phyloP scores from a whole-genome alignment of 257 asterid species.

The Misopates orontium region DNA sequence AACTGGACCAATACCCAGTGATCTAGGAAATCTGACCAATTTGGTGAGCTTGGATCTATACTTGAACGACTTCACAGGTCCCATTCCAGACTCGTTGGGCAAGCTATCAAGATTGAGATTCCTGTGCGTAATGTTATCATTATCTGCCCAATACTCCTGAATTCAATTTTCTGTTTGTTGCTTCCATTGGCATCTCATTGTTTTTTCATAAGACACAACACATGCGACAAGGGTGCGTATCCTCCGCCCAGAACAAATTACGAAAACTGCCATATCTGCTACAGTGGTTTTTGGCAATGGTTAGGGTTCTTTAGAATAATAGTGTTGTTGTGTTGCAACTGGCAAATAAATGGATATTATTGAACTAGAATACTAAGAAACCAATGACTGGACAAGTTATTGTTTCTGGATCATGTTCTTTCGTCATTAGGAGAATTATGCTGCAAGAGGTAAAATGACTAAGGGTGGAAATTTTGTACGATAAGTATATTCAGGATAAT shows the following conservation, averaged over 20 bases:
- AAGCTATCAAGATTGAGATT: slow-evolving; percentile 82
- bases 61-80: slow-evolving; percentile 84
- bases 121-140: slow-evolving; percentile 66
- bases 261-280: neutral
- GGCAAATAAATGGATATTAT: too few species aligned
- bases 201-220: neutral
- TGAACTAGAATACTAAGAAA: neutral
- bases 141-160: slow-evolving; percentile 19
- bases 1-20: slow-evolving; percentile 78
- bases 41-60: slow-evolving; percentile 99
- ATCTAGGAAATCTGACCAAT: slow-evolving; percentile 93
- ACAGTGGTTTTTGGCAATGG: neutral
- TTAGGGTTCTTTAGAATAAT: neutral
- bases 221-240: neutral
- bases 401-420: neutral
- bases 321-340: neutral
- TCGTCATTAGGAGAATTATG: neutral
- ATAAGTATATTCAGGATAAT: too few species aligned
- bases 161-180: neutral
- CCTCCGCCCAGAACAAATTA: neutral
- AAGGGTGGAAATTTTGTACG: too few species aligned
- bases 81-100: slow-evolving; percentile 88
- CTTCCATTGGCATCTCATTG: slow-evolving; percentile 9
- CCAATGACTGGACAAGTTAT: neutral
- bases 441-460: too few species aligned